Evolutionary conservation across 1,284 basidiomycete species (phyloP), one percentile per base, ranked within the genome.

Genomic region (Tilletia setariae): DNA sequence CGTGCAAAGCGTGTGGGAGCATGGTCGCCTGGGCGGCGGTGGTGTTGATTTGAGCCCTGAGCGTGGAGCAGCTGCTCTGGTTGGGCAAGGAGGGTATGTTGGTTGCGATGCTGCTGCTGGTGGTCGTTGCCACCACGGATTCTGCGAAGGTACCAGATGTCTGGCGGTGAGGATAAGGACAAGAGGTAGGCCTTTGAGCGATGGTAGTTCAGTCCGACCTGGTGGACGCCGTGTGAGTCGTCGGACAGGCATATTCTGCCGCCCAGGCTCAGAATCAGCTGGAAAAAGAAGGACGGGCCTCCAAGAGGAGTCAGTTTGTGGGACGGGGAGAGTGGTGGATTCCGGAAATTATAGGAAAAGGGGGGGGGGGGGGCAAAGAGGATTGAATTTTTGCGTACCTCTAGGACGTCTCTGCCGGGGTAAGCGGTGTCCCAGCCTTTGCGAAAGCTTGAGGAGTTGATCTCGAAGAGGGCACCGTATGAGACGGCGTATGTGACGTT

Each of bases 381-480:
- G 62, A 21, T 42, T n/a, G n/a, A n/a, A n/a, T n/a, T n/a, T n/a
- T n/a, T 23, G 62, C 87, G 81, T 77, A 91, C 93, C 84, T 89
- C 78, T 11, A 92, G 83, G 13, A 96, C 86, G 69, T 95, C 92
- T 65, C 83, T 81, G 1, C 87, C 91, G 0, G 95, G 96, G 83
- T 96, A 98, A 2, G 90, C 87, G 7, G 89, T 88, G 23, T 84
- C 78, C 95, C 96, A 98, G 1, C 90, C 89, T 82, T 98, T 98
- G 72, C 93, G 85, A 76, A 98, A 89, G 3, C 94, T 92, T 6
- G 96, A 92, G 13, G 93, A 90, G 79, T 96, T 98, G 66, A 92
- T 85, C 83, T 99, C 95, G 80, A 98, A 97, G 68, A 97, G 83
- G 3, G 92, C 94, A 0, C 94, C 95, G 82, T 98, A 97, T 21